Percentiles rank a stretch among this genome's conserved stretches.
These are phyloP conservation scores for Hirsutella rhossiliensis DNA, from an alignment of 2,329 filamentous ascomycete genomes.

Conservation along the genomic window DNA sequence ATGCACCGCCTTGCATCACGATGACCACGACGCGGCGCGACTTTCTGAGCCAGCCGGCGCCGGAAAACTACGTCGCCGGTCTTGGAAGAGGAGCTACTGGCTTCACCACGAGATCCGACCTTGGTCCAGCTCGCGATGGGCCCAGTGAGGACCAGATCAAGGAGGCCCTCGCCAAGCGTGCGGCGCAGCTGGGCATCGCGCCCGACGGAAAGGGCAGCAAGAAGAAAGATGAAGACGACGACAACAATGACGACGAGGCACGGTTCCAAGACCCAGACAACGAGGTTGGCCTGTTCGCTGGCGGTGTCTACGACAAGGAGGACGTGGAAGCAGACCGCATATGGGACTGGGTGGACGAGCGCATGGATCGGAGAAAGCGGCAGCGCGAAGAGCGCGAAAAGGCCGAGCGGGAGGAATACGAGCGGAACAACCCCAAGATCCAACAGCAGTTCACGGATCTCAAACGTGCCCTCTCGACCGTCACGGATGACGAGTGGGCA, in stretches of 20 bases:
- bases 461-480: constrained; percentile 76
- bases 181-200: constrained; percentile 64
- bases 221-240: constrained; percentile 57
- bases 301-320: constrained; percentile 91
- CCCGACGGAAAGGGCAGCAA: constrained; percentile 63
- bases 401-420: constrained; percentile 87
- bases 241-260: constrained; percentile 63
- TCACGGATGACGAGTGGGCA: constrained; percentile 94
- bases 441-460: constrained; percentile 95
- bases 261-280: constrained; percentile 95
- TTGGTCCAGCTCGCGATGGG: constrained; percentile 88
- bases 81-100: constrained; percentile 95
- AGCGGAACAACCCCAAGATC: constrained; percentile 95
- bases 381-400: constrained; percentile 93
- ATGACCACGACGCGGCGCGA: constrained; percentile 58
- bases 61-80: constrained; percentile 87
- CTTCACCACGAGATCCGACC: constrained; percentile 93
- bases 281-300: constrained; percentile 89
- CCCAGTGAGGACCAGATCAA: constrained; percentile 98
- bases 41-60: constrained; percentile 77
- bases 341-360: constrained; percentile 91
- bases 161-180: constrained; percentile 88
- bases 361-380: constrained; percentile 82
- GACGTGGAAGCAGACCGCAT: constrained; percentile 97
- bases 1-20: constrained; percentile 1